phyloP scores from a whole-genome alignment of 208 protist genomes.

The Leishmania tarentolae region DNA sequence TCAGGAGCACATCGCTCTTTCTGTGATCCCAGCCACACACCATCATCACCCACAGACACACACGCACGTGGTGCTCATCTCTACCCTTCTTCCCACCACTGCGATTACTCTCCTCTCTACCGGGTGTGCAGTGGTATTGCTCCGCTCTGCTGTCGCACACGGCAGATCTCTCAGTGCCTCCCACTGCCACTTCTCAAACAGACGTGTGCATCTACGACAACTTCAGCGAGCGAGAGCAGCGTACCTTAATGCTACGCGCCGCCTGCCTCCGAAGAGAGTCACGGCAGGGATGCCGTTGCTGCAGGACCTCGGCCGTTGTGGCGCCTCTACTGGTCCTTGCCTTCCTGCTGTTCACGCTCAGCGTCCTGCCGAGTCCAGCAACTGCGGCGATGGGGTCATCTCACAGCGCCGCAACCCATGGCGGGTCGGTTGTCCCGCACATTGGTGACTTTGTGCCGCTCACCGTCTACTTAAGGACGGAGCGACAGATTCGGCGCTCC shows the following conservation, averaged over 20 bases:
- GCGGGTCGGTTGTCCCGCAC: constrained; percentile 10
- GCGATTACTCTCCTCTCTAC: not conserved
- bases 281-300: not conserved
- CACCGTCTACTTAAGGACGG: constrained; percentile 60
- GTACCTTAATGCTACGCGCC: not conserved
- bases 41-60: not conserved
- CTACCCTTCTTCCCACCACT: not conserved
- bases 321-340: not conserved
- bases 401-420: not conserved
- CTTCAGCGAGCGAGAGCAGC: not conserved
- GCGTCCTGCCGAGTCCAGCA: not conserved
- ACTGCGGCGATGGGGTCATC: not conserved
- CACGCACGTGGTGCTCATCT: not conserved
- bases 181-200: not conserved
- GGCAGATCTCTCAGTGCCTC: not conserved
- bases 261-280: not conserved
- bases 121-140: not conserved
- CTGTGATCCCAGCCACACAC: not conserved
- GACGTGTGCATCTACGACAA: not conserved
- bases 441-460: constrained; percentile 62
- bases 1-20: not conserved
- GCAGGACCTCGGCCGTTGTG: not conserved
- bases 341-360: not conserved
- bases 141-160: not conserved
- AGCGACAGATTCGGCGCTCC: constrained; percentile 25